These are phyloP conservation scores for Jamesozyma gamospora DNA, from an alignment of 805 yeast species.

Conservation along the genomic window DNA sequence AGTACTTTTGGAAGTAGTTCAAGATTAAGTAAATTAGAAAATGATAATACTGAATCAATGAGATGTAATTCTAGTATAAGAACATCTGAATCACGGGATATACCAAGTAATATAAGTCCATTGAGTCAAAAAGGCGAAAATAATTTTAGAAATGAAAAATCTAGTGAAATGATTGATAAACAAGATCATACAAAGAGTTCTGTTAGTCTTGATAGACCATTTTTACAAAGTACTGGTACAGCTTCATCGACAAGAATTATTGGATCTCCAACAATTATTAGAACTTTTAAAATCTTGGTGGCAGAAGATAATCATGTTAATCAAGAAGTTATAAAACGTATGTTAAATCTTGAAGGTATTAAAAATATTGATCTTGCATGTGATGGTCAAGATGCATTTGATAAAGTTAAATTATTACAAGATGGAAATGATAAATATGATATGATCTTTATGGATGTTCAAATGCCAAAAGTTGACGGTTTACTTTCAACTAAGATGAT, in stretches of 20 bases:
- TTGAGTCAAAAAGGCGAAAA: background rate
- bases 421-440: slow-evolving; percentile 42
- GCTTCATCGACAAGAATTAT: slow-evolving; percentile 25
- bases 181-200: slow-evolving; percentile 11
- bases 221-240: slow-evolving; percentile 33
- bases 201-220: slow-evolving; percentile 26
- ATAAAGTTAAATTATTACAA: slow-evolving; percentile 43
- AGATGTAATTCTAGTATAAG: background rate
- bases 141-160: background rate
- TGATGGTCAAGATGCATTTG: slow-evolving; percentile 86
- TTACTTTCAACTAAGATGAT: slow-evolving; percentile 69
- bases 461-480: slow-evolving; percentile 94
- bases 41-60: background rate
- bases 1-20: slow-evolving; percentile 4
- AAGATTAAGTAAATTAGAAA: slow-evolving; percentile 1
- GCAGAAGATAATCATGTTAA: slow-evolving; percentile 93
- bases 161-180: too few relatives aligned
- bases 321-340: slow-evolving; percentile 85
- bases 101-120: too few relatives aligned
- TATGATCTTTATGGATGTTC: slow-evolving; percentile 90
- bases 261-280: slow-evolving; percentile 18
- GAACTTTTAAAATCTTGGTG: slow-evolving; percentile 45
- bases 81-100: background rate
- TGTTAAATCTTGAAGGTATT: slow-evolving; percentile 79
- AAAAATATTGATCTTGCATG: slow-evolving; percentile 64